These are phyloP conservation scores for Trichoderma polysporum DNA, from an alignment of 2,329 filamentous ascomycete species.

Conservation along the genomic window DNA sequence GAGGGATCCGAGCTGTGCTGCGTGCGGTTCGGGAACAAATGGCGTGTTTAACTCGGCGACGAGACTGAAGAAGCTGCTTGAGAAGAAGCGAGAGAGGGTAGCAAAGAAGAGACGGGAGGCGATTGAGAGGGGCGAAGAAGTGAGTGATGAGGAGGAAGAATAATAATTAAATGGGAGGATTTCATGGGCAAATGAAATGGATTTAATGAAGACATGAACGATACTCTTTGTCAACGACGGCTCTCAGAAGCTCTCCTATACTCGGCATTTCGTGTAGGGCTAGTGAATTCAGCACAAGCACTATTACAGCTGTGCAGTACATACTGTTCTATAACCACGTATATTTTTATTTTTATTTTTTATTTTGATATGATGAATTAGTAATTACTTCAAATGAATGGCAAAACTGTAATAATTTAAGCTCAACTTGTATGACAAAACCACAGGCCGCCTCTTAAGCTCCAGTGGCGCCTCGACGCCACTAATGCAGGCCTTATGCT, in stretches of 20 bases:
- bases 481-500: not conserved
- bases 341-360: not conserved
- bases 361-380: not conserved
- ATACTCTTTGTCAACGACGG: not conserved
- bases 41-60: conserved; percentile 90
- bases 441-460: not conserved
- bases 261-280: no score
- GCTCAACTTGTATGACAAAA: not conserved
- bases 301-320: not conserved
- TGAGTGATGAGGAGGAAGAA: conserved; percentile 44
- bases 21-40: conserved; percentile 79
- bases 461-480: not conserved
- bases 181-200: not conserved
- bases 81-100: conserved; percentile 65
- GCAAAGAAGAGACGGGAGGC: conserved; percentile 57
- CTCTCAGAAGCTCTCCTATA: no score
- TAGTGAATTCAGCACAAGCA: not conserved
- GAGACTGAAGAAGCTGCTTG: conserved; percentile 75
- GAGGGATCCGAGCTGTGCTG: conserved; percentile 82
- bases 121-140: conserved; percentile 51
- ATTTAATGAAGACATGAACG: not conserved
- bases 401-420: not conserved
- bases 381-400: not conserved
- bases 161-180: not conserved
- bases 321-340: no score